Percentiles rank a stretch among this genome's conserved stretches.
Conservation (phyloP, 164 flowering plant species). For the Euptelea pleiosperma region DNA sequence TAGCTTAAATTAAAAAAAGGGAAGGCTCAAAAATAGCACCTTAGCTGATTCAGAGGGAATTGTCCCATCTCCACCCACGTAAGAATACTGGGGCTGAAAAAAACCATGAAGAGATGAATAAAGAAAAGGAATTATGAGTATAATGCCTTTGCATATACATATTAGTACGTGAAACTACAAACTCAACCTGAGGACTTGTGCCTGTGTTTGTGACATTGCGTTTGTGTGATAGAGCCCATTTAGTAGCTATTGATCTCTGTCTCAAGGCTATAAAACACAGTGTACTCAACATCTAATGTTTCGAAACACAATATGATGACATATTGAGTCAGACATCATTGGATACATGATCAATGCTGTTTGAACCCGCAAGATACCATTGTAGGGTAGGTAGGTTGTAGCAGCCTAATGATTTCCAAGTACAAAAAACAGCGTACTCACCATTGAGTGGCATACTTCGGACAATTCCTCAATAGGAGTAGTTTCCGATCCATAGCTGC, state of each 20-base stretch:
- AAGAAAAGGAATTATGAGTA: background rate
- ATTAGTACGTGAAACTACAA: too few relatives aligned
- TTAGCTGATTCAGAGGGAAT: constrained; percentile 85
- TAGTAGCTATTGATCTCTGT: too few relatives aligned
- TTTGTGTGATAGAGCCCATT: too few relatives aligned
- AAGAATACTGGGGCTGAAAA: constrained; percentile 78
- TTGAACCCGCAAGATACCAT: too few relatives aligned
- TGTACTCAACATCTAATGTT: too few relatives aligned
- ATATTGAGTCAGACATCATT: background rate
- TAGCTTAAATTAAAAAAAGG: background rate
- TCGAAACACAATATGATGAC: background rate
- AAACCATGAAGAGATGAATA: background rate
- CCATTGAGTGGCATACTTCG: constrained; percentile 72
- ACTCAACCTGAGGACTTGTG: too few relatives aligned
- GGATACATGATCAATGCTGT: background rate
- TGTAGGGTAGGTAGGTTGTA: background rate
- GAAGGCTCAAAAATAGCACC: constrained; percentile 30
- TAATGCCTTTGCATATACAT: too few relatives aligned
- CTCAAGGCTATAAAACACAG: too few relatives aligned
- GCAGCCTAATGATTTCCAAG: background rate
- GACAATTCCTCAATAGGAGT: constrained; percentile 65
- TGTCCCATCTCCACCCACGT: constrained; percentile 90
- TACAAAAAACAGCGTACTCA: constrained; percentile 28
- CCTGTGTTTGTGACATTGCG: background rate
- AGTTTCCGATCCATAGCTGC: constrained; percentile 76